These are phyloP conservation scores for Alternaria triticimaculans DNA, from an alignment of 2,329 filamentous ascomycete species.

Conservation along the genomic window DNA sequence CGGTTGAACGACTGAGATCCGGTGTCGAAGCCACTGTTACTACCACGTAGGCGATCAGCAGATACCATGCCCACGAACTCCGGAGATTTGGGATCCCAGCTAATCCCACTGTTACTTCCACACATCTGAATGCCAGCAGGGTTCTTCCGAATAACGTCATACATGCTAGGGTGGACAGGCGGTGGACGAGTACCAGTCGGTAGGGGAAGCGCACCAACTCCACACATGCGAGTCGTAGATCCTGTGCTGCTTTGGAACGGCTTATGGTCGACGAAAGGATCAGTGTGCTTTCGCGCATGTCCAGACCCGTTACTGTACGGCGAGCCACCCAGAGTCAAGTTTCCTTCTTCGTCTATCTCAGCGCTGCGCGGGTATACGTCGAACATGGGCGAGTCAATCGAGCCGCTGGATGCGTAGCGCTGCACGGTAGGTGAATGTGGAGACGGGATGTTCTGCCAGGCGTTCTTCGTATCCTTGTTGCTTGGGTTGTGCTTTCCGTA, in stretches of 20 bases:
- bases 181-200: not conserved
- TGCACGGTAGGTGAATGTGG: not conserved
- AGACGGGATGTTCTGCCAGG: not conserved
- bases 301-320: not conserved
- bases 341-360: not conserved
- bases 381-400: not conserved
- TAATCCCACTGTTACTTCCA: not conserved
- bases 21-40: not conserved
- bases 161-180: not conserved
- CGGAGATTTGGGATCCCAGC: not conserved
- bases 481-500: not conserved
- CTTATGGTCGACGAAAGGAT: conserved; percentile 9
- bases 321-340: not conserved
- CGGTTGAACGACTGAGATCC: not conserved
- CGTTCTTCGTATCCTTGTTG: not conserved
- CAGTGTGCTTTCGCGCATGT: conserved; percentile 7
- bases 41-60: not conserved
- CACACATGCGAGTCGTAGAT: not conserved
- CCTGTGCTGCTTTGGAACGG: too few species aligned
- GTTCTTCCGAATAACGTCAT: not conserved
- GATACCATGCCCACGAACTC: not conserved
- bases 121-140: not conserved
- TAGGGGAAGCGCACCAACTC: not conserved
- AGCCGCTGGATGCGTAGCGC: not conserved
- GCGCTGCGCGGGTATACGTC: not conserved